Percentiles rank a stretch among this genome's conserved stretches.
Evolutionary conservation across 495 filamentous ascomycete species (phyloP).

Genomic region (Penicillium pulvis): DNA sequence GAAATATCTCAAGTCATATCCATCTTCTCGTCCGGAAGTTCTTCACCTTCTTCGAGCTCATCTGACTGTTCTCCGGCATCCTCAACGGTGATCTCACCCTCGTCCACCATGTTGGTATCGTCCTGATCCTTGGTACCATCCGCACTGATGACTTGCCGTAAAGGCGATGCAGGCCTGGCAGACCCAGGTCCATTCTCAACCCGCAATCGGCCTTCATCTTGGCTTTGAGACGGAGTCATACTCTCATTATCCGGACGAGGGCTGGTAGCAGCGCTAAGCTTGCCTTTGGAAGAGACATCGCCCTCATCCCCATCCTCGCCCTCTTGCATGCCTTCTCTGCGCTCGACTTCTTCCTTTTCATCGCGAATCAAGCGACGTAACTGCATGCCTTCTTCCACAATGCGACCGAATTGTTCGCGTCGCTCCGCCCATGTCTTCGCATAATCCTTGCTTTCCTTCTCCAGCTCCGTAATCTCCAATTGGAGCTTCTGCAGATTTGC

Average conservation of each 20-base stretch:
- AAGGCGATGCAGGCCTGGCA: conserved; percentile 39
- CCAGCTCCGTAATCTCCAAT: conserved; percentile 84
- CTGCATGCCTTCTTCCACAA: conserved; percentile 88
- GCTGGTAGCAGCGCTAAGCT: conserved; percentile 60
- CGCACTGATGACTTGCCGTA: conserved; percentile 40
- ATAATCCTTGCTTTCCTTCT: conserved; percentile 81
- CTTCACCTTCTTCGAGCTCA: conserved; percentile 50
- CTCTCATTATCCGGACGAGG: conserved; percentile 61
- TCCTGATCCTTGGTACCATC: conserved; percentile 42
- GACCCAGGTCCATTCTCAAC: conserved; percentile 35
- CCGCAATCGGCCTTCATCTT: conserved; percentile 47
- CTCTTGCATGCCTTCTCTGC: conserved; percentile 76
- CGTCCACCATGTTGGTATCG: conserved; percentile 60
- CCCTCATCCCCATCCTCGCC: conserved; percentile 75
- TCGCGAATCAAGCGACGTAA: conserved; percentile 85
- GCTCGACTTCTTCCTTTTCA: conserved; percentile 87
- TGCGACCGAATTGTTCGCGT: conserved; percentile 82
- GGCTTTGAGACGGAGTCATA: conserved; percentile 50
- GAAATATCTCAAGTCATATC: conserved; percentile 56
- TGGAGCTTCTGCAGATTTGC: conserved; percentile 76
- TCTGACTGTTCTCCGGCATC: conserved; percentile 42
- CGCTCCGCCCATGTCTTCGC: conserved; percentile 83
- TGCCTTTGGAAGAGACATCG: conserved; percentile 54
- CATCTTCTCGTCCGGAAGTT: conserved; percentile 67
- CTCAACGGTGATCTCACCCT: conserved; percentile 61